Conservation (phyloP, 768 basidiomycete genomes). For the Lactarius trivialis region DNA sequence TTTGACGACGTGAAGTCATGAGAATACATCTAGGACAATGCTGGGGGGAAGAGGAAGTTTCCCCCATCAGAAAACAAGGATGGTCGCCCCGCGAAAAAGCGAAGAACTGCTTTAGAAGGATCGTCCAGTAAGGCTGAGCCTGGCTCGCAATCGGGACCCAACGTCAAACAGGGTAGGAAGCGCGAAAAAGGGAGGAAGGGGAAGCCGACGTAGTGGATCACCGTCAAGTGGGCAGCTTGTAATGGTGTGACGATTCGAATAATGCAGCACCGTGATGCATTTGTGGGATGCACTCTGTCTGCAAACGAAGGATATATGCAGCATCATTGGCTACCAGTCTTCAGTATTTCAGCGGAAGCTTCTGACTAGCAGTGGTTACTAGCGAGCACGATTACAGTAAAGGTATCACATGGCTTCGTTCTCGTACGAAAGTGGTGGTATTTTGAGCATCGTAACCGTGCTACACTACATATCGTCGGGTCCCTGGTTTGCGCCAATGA, state of each 20-base stretch:
- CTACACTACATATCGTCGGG: not conserved
- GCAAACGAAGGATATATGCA: not conserved
- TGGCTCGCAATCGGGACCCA: not conserved
- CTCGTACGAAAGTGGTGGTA: no score
- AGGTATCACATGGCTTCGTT: no score
- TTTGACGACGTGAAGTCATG: not conserved
- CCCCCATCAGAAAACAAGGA: not conserved
- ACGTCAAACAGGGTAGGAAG: not conserved
- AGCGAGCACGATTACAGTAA: no score
- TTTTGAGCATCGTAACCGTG: no score
- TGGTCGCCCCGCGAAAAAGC: conserved; percentile 1
- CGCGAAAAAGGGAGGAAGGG: not conserved
- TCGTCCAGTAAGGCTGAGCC: not conserved
- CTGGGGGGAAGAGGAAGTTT: conserved; percentile 3
- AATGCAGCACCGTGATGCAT: no score
- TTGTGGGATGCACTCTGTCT: no score
- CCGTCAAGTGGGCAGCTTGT: not conserved
- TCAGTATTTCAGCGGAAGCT: no score
- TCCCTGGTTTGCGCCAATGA: conserved; percentile 7
- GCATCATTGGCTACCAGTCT: no score
- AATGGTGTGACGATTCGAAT: not conserved
- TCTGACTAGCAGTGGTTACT: no score
- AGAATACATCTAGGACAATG: not conserved
- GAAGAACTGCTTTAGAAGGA: not conserved
- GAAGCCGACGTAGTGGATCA: not conserved